Evolutionary conservation across 257 asterid species (phyloP).

Genomic region (Solanum lycopersicoides): DNA sequence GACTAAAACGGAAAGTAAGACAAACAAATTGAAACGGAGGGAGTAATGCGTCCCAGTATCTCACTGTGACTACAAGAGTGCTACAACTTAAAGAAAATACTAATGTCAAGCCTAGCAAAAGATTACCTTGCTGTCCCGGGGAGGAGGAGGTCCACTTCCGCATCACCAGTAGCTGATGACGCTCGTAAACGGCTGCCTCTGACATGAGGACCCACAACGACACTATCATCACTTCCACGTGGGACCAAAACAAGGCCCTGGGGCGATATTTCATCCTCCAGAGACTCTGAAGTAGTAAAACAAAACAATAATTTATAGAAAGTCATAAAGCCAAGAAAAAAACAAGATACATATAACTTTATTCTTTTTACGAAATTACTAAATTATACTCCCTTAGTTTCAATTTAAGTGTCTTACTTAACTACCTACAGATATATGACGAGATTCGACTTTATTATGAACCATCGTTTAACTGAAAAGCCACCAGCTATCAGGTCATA

Average conservation of each 20-base stretch:
- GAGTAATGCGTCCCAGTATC: neutral
- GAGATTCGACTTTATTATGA: neutral
- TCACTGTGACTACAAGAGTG: neutral
- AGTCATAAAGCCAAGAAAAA: neutral
- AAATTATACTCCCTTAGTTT: neutral
- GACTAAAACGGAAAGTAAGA: neutral
- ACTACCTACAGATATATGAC: neutral
- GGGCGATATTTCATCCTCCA: conserved; percentile 88
- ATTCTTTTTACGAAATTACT: neutral
- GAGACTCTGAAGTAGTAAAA: conserved; percentile 31
- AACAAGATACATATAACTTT: neutral
- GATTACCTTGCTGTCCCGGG: conserved; percentile 96
- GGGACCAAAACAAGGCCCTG: conserved; percentile 95
- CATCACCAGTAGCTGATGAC: conserved; percentile 80
- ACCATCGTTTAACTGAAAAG: neutral
- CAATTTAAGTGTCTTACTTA: neutral
- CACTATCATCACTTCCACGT: conserved; percentile 55
- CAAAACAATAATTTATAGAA: conserved; percentile 4
- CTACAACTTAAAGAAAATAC: neutral
- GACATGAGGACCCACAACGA: conserved; percentile 75
- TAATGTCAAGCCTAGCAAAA: neutral
- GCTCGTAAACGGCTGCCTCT: conserved; percentile 89
- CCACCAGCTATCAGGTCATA: neutral
- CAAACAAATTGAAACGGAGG: neutral
- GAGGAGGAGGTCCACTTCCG: conserved; percentile 95